These are phyloP conservation scores for Chaetomidium leptoderma DNA, from an alignment of 495 filamentous ascomycete genomes.

Conservation along the genomic window DNA sequence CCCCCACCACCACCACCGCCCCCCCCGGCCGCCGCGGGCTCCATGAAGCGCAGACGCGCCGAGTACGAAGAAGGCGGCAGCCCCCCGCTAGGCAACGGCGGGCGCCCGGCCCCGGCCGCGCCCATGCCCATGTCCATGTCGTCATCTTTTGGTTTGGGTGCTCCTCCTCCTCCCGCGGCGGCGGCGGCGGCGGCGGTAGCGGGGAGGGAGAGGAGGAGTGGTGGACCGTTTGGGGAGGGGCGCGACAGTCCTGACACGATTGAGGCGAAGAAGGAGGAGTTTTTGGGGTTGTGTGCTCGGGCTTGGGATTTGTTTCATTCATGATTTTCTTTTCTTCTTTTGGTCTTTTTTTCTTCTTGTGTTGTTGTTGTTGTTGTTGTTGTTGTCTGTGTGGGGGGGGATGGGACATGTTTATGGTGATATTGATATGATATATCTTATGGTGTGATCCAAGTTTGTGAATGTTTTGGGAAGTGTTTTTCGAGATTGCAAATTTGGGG, in stretches of 20 bases:
- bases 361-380: neutral
- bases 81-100: constrained; percentile 65
- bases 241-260: constrained; percentile 81
- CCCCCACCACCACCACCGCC: too few species aligned
- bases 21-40: neutral
- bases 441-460: neutral
- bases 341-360: neutral
- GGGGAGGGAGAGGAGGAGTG: constrained; percentile 56
- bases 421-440: neutral
- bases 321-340: constrained; percentile 41
- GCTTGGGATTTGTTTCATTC: constrained; percentile 98
- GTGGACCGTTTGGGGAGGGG: constrained; percentile 71
- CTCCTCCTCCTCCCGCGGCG: too few species aligned
- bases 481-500: neutral
- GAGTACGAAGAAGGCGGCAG: constrained; percentile 90
- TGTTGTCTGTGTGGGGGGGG: neutral
- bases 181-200: constrained; percentile 29
- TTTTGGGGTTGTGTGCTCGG: constrained; percentile 75
- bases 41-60: constrained; percentile 63
- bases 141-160: neutral
- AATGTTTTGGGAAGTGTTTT: neutral
- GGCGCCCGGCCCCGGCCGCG: constrained; percentile 21
- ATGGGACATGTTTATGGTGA: neutral
- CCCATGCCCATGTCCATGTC: neutral
- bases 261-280: constrained; percentile 89